Evolutionary conservation across 768 basidiomycete genomes (phyloP), one percentile per base, ranked within the genome.

Genomic region (Mycena albidolilacea): DNA sequence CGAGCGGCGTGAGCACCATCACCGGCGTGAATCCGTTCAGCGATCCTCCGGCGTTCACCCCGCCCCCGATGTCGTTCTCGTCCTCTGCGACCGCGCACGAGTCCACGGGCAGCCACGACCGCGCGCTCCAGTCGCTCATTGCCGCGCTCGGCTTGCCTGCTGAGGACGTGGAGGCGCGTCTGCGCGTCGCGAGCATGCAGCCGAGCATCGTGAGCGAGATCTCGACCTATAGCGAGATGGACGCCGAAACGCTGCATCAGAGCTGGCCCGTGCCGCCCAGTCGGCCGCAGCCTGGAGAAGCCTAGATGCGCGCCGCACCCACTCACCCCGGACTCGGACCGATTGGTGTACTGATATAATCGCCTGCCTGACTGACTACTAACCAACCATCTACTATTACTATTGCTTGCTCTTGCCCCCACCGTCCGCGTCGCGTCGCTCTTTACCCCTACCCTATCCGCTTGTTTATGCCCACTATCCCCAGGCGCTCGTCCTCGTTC

Each of bases 71-170:
- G 30, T 64, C 10, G 55, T 68, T 23, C 71, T 64, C 11, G 7
- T 37, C 30, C 12, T 37, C 19, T 3, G 86, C 87, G 17, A 79
- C 79, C 84, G 14, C 87, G 84, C 72, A 88, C 50, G 4, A 7
- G 17, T 70, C 67, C 23, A 39, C 67, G 15, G 46, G 4, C 55
- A 63, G 69, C 46, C 68, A 85, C 60, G 86, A 89, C 64, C 87
- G 85, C 57, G 91, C 91, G 17, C 81, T 93, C 75, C 85, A 85
- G 78, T 91, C 90, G n/a, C 84, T 93, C 64, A 87, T 93, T 70
- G 92, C 90, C 23, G 92, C 90, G n/a, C 86, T 94, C 54, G 87
- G 91, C 5, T 54, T 71, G 8, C 78, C 86, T 0, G 83, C 85
- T 57, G 84, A 85, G 44, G 86, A 87, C 67, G 84, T 85, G 2